These are phyloP conservation scores for Castanea crenata DNA, from an alignment of 306 rosid species.

Conservation along the genomic window DNA sequence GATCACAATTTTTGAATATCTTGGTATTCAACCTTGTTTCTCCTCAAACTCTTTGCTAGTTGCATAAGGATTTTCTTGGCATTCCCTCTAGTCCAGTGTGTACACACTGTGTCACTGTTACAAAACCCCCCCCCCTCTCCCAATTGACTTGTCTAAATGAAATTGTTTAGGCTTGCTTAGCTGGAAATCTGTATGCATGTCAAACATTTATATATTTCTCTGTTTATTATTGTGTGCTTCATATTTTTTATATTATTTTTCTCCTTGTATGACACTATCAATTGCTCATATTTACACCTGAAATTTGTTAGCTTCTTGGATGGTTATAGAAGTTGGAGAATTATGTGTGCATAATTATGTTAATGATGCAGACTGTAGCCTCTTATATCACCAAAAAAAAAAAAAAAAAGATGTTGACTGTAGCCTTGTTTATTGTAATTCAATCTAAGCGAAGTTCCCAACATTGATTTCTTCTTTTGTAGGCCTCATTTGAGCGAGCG, in stretches of 20 bases:
- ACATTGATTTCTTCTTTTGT: background rate
- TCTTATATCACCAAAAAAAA: too few species aligned
- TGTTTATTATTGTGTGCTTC: background rate
- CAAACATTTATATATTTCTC: background rate
- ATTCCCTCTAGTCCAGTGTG: too few species aligned
- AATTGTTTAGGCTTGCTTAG: background rate
- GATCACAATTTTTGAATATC: too few species aligned
- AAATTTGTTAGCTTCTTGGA: background rate
- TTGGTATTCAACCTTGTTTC: too few species aligned
- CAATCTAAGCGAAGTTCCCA: background rate
- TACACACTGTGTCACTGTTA: too few species aligned
- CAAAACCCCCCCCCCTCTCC: too few species aligned
- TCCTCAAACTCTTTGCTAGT: too few species aligned
- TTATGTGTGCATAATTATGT: background rate
- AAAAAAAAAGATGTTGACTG: too few species aligned
- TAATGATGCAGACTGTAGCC: background rate
- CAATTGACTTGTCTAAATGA: background rate
- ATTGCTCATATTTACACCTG: background rate
- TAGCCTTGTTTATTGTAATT: background rate
- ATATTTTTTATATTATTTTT: background rate
- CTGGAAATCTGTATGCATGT: background rate
- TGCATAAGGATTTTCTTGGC: too few species aligned
- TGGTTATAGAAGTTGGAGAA: background rate
- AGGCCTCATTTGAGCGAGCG: conserved; percentile 62
- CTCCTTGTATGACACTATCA: background rate